Conservation (phyloP, 345 rosid species). For the Melaleuca quinquenervia region DNA sequence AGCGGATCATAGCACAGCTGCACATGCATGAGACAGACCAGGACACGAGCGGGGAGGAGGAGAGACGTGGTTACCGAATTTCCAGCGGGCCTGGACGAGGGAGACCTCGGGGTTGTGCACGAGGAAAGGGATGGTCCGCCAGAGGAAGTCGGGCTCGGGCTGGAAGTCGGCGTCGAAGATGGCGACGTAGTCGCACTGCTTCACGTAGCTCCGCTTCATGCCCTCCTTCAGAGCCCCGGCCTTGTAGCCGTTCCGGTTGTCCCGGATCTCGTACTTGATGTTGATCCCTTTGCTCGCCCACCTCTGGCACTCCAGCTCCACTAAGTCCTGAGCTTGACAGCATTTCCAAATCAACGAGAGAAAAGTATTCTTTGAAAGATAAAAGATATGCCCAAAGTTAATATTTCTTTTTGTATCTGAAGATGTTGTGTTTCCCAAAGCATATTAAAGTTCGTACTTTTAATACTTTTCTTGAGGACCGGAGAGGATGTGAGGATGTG, state of each 20-base stretch:
- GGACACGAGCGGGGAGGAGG: neutral
- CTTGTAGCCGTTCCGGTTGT: conserved; percentile 77
- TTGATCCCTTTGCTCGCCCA: conserved; percentile 97
- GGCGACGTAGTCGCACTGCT: conserved; percentile 72
- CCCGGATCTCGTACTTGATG: conserved; percentile 80
- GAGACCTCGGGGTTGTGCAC: conserved; percentile 66
- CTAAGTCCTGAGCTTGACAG: conserved; percentile 40
- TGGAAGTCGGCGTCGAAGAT: conserved; percentile 98
- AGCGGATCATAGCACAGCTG: no score
- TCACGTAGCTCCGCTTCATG: conserved; percentile 79
- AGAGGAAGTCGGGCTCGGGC: conserved; percentile 84
- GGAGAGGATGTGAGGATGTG: neutral
- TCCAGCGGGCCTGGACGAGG: conserved; percentile 95
- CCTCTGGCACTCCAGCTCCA: conserved; percentile 81
- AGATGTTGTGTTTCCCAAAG: neutral
- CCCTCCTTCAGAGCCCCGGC: conserved; percentile 96
- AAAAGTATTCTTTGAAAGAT: neutral
- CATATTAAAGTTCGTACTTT: neutral
- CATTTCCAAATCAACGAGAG: neutral
- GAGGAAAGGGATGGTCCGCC: conserved; percentile 82
- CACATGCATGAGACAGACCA: neutral
- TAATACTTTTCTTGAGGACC: neutral
- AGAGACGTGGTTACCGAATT: conserved; percentile 48
- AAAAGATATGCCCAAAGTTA: neutral
- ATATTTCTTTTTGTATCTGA: neutral